These are phyloP conservation scores for Ceratocystis cubensis DNA, from an alignment of 2,329 filamentous ascomycete species.

Conservation along the genomic window DNA sequence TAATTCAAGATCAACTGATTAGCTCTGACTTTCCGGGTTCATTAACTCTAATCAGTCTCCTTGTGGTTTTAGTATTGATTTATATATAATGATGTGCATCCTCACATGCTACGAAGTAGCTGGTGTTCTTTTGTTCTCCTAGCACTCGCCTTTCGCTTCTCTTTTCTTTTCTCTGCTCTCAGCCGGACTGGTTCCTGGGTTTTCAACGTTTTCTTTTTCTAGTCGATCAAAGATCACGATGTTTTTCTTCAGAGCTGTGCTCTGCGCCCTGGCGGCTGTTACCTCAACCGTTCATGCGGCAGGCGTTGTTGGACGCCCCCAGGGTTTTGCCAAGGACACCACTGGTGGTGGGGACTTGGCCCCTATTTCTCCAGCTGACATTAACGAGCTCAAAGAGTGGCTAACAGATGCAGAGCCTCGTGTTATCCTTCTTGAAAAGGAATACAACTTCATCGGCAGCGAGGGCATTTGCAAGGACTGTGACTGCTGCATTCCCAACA, in stretches of 20 bases:
- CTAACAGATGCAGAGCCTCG: constrained; percentile 27
- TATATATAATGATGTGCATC: not conserved
- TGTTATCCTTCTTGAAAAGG: constrained; percentile 30
- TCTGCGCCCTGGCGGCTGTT: constrained; percentile 20
- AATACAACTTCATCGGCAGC: constrained; percentile 25
- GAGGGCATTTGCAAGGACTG: constrained; percentile 21
- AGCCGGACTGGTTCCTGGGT: not conserved
- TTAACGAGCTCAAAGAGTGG: constrained; percentile 31
- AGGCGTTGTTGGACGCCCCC: constrained; percentile 26
- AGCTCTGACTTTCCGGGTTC: too few species aligned
- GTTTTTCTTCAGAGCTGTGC: constrained; percentile 1
- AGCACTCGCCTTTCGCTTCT: not conserved
- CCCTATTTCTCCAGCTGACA: constrained; percentile 33
- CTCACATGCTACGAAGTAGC: not conserved
- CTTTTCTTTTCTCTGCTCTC: not conserved
- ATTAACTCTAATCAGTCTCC: too few species aligned
- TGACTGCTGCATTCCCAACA: not conserved
- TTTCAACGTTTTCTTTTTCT: not conserved
- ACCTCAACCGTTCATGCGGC: constrained; percentile 24
- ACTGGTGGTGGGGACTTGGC: constrained; percentile 40
- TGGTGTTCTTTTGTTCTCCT: constrained; percentile 16
- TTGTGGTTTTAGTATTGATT: not conserved
- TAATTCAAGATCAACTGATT: too few species aligned
- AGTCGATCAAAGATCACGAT: not conserved
- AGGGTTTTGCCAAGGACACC: constrained; percentile 30